A percentile compares a stretch with the other conserved stretches of the same genome.
phyloP scores from a whole-genome alignment of 345 rosid species.

The Carallia pectinifolia region DNA sequence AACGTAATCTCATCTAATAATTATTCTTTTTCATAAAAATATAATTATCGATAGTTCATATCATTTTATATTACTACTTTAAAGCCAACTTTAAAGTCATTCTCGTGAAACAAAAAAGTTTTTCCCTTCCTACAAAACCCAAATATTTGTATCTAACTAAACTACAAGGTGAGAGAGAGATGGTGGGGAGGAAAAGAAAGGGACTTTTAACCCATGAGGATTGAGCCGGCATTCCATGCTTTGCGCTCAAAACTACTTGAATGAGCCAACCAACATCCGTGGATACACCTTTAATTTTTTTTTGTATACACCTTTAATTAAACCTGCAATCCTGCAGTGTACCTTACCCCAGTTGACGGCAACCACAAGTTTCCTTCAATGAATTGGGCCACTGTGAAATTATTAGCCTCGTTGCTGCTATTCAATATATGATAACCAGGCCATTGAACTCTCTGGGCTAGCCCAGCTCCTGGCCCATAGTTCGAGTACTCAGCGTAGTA shows the following conservation, averaged over 20 bases:
- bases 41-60: too few relatives aligned
- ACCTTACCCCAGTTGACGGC: slow-evolving; percentile 30
- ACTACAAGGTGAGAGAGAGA: slow-evolving; percentile 21
- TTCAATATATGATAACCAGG: slow-evolving; percentile 26
- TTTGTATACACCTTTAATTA: background rate
- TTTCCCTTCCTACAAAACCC: too few relatives aligned
- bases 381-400: slow-evolving; percentile 36
- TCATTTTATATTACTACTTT: too few relatives aligned
- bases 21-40: too few relatives aligned
- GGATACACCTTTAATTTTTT: background rate
- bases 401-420: slow-evolving; percentile 22
- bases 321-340: slow-evolving; percentile 12
- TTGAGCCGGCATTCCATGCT: too few relatives aligned
- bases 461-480: slow-evolving; percentile 29
- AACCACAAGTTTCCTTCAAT: slow-evolving; percentile 39
- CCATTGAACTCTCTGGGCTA: slow-evolving; percentile 30
- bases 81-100: too few relatives aligned
- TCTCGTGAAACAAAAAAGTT: too few relatives aligned
- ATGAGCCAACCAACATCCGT: too few relatives aligned
- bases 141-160: slow-evolving; percentile 45
- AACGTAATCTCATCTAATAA: too few relatives aligned
- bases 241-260: too few relatives aligned
- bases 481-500: slow-evolving; percentile 37
- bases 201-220: too few relatives aligned
- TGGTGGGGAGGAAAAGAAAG: background rate